A percentile compares a stretch with the other conserved stretches of the same genome.
These are phyloP conservation scores for Fraxinus xanthoxyloides DNA, from an alignment of 305 asterid genomes.

Conservation along the genomic window DNA sequence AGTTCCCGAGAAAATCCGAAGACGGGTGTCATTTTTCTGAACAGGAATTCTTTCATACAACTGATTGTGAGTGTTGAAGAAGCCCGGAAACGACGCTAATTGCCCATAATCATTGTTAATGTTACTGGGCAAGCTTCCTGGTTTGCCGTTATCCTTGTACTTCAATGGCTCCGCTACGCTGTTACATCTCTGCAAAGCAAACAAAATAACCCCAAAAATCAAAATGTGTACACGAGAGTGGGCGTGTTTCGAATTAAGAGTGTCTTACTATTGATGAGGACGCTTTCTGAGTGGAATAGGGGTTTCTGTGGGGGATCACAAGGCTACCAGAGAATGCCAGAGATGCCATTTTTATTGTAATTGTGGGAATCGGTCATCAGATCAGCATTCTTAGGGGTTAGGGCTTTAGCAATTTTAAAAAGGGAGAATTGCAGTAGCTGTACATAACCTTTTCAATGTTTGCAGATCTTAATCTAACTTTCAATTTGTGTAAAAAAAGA, in stretches of 20 bases:
- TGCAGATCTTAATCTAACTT: too few relatives aligned
- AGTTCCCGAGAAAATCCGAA: constrained; percentile 84
- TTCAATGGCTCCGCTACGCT: constrained; percentile 49
- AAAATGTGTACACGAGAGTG: background rate
- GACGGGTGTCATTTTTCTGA: constrained; percentile 52
- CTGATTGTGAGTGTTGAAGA: constrained; percentile 45
- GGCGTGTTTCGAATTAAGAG: background rate
- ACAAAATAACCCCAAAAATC: constrained; percentile 11
- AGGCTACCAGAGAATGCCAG: constrained; percentile 49
- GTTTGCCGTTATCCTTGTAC: constrained; percentile 59
- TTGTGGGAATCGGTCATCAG: background rate
- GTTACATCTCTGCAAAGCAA: constrained; percentile 42
- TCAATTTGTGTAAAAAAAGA: too few relatives aligned
- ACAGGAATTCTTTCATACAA: constrained; percentile 27
- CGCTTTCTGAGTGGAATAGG: constrained; percentile 17
- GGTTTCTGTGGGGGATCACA: constrained; percentile 23
- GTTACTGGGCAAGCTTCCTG: constrained; percentile 24
- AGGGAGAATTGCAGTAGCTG: too few relatives aligned
- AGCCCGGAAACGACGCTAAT: constrained; percentile 44
- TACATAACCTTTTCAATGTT: too few relatives aligned
- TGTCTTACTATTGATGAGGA: constrained; percentile 36
- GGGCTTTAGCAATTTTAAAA: constrained; percentile 27
- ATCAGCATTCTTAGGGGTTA: constrained; percentile 20
- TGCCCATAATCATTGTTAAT: constrained; percentile 37
- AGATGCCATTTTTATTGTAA: constrained; percentile 46